Evolutionary conservation across 352 stramenopile species (phyloP).

Genomic region (Phytophthora brassicae): DNA sequence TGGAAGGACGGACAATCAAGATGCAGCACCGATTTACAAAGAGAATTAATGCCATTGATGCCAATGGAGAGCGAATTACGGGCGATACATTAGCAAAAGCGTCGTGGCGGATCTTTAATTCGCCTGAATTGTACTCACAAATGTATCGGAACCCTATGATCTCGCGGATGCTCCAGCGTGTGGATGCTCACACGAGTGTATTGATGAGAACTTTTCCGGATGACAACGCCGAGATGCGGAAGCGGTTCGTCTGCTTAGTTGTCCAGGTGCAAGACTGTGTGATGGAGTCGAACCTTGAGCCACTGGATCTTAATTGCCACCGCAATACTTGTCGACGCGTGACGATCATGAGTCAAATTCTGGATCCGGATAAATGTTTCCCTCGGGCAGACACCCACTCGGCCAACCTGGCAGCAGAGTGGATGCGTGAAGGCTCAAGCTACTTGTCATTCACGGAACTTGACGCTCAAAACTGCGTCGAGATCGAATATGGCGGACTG

Average conservation of each 20-base stretch:
- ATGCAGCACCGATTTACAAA: slow-evolving; percentile 47
- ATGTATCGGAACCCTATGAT: slow-evolving; percentile 44
- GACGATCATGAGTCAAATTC: slow-evolving; percentile 29
- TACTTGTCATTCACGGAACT: slow-evolving; percentile 48
- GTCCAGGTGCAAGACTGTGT: slow-evolving; percentile 36
- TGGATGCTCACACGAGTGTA: slow-evolving; percentile 42
- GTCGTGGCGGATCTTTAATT: slow-evolving; percentile 43
- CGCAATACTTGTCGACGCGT: slow-evolving; percentile 26
- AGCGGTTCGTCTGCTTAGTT: slow-evolving; percentile 36
- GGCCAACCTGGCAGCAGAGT: slow-evolving; percentile 19
- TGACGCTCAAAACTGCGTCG: slow-evolving; percentile 32
- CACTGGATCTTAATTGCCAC: slow-evolving; percentile 6
- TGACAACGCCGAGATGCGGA: slow-evolving; percentile 33
- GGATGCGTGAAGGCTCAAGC: slow-evolving; percentile 39
- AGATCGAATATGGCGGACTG: slow-evolving; percentile 42
- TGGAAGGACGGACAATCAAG: slow-evolving; percentile 4
- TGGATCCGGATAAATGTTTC: slow-evolving; percentile 37
- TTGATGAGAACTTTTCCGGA: slow-evolving; percentile 47
- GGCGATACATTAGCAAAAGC: slow-evolving; percentile 31
- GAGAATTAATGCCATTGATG: slow-evolving; percentile 26
- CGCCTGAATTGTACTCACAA: slow-evolving; percentile 37
- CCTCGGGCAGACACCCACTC: slow-evolving; percentile 16
- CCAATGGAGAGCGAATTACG: slow-evolving; percentile 30
- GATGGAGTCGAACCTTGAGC: slow-evolving; percentile 15
- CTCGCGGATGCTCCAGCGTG: slow-evolving; percentile 41